Evolutionary conservation across 1,284 basidiomycete genomes (phyloP).

Genomic region (Malassezia nana): DNA sequence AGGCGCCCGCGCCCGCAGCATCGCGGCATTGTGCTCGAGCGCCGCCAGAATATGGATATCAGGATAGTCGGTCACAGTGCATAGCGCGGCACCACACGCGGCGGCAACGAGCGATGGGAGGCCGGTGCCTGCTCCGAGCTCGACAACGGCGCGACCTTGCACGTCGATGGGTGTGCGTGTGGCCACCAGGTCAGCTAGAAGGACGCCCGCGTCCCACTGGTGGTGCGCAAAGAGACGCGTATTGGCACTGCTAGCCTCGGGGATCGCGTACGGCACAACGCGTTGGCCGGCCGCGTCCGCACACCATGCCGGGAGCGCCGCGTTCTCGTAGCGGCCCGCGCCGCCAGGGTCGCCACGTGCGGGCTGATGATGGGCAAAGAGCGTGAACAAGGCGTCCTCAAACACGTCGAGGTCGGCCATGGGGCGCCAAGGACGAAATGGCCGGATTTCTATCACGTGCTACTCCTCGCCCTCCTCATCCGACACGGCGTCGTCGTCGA

Average conservation of each 20-base stretch:
- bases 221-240: constrained; percentile 41
- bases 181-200: constrained; percentile 29
- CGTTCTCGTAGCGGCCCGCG: constrained; percentile 20
- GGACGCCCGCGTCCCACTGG: constrained; percentile 43
- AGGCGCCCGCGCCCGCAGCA: background rate
- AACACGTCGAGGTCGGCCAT: constrained; percentile 23
- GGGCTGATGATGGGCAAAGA: constrained; percentile 37
- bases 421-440: background rate
- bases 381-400: constrained; percentile 34
- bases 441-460: background rate
- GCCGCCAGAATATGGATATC: constrained; percentile 13
- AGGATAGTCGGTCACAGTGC: constrained; percentile 21
- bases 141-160: constrained; percentile 21
- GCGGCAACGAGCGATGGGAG: constrained; percentile 29
- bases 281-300: background rate
- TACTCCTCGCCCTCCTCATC: constrained; percentile 14
- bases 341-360: constrained; percentile 38
- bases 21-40: constrained; percentile 2
- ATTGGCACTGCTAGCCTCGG: constrained; percentile 26
- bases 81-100: constrained; percentile 18
- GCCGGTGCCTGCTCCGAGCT: constrained; percentile 40
- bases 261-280: constrained; percentile 24
- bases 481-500: constrained; percentile 16
- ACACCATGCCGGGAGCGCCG: constrained; percentile 22
- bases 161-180: constrained; percentile 21